Evolutionary conservation across 1,284 basidiomycete genomes (phyloP).

Genomic region (Jaminaea rosea): DNA sequence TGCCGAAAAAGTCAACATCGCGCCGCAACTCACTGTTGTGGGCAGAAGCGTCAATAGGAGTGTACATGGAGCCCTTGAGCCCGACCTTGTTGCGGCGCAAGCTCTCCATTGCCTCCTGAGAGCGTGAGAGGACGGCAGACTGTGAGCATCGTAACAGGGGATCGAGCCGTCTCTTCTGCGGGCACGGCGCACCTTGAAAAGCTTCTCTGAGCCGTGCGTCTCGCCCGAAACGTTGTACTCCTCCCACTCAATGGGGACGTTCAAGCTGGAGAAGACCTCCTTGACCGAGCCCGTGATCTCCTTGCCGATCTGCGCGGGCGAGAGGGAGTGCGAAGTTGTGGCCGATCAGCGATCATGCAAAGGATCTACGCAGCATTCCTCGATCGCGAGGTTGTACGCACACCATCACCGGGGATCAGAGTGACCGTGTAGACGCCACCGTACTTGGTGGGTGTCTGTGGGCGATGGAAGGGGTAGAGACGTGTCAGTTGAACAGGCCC

Average conservation of each 20-base stretch:
- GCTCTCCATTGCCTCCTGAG: slow-evolving; percentile 74
- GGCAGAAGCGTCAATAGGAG: no score
- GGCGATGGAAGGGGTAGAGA: no score
- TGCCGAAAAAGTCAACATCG: background rate
- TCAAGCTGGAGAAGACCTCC: slow-evolving; percentile 79
- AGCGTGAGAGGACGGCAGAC: no score
- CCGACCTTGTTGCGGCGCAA: slow-evolving; percentile 97
- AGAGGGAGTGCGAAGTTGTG: background rate
- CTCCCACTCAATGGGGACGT: slow-evolving; percentile 63
- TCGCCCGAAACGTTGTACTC: slow-evolving; percentile 92
- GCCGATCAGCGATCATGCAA: background rate
- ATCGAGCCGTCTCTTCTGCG: no score
- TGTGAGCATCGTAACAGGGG: no score
- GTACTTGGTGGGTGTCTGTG: slow-evolving; percentile 1
- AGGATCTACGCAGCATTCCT: slow-evolving; percentile 12
- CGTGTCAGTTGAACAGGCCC: no score
- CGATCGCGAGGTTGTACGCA: slow-evolving; percentile 21
- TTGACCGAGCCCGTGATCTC: slow-evolving; percentile 96
- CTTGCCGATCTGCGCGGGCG: slow-evolving; percentile 59
- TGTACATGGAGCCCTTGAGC: slow-evolving; percentile 61
- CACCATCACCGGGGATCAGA: slow-evolving; percentile 78
- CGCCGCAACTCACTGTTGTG: no score
- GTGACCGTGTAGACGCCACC: slow-evolving; percentile 65
- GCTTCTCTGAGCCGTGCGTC: slow-evolving; percentile 82
- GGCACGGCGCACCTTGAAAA: no score